A percentile compares a stretch with the other conserved stretches of the same genome.
phyloP scores from a whole-genome alignment of 768 basidiomycete genomes.

The Amanita brunnescens region DNA sequence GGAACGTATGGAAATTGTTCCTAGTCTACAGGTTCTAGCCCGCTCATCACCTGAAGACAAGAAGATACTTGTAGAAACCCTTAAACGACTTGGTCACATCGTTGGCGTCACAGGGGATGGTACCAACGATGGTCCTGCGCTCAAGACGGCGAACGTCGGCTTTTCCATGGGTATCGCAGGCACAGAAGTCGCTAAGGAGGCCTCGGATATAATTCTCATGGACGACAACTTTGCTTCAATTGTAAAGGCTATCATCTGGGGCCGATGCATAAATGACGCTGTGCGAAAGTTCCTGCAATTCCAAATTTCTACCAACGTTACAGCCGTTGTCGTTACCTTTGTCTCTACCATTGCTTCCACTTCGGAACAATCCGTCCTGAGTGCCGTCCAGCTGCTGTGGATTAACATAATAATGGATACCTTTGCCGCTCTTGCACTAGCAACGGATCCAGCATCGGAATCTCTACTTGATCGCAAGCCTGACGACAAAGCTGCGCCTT shows the following conservation, averaged over 20 bases:
- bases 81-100: conserved; percentile 81
- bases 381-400: conserved; percentile 96
- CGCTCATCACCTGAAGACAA: conserved; percentile 98
- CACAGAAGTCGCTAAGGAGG: conserved; percentile 98
- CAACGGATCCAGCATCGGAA: conserved; percentile 89
- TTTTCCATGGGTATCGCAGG: conserved; percentile 97
- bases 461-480: conserved; percentile 81
- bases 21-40: conserved; percentile 91
- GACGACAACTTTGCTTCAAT: conserved; percentile 95
- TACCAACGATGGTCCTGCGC: conserved; percentile 94
- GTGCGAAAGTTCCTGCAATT: conserved; percentile 98
- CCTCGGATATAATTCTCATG: conserved; percentile 98
- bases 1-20: conserved; percentile 77
- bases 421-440: conserved; percentile 94
- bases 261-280: conserved; percentile 95
- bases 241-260: conserved; percentile 98
- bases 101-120: conserved; percentile 97
- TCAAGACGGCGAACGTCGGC: conserved; percentile 93
- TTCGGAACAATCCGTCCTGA: conserved; percentile 75
- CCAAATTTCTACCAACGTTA: conserved; percentile 90
- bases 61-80: conserved; percentile 82
- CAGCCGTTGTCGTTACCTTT: conserved; percentile 91
- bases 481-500: conserved; percentile 78
- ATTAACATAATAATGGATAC: conserved; percentile 99
- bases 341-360: conserved; percentile 78